Conservation (phyloP, 306 rosid genomes). For the Prunus davidiana region DNA sequence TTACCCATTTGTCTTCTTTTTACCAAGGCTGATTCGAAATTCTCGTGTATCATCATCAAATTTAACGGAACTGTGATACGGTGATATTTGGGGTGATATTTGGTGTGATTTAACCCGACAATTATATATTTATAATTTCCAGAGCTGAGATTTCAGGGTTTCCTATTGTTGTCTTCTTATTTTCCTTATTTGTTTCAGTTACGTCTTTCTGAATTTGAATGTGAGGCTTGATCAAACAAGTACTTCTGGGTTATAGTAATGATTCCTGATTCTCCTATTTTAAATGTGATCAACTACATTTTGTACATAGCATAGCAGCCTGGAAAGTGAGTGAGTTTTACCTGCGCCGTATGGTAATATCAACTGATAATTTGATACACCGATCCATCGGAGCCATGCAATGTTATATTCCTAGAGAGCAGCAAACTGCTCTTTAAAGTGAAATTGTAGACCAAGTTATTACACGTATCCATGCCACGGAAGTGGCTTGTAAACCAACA, state of each 20-base stretch:
- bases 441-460: too few species aligned
- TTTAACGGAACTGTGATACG: neutral
- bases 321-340: too few species aligned
- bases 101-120: neutral
- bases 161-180: neutral
- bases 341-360: too few species aligned
- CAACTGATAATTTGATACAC: too few species aligned
- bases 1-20: neutral
- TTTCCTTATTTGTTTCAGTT: neutral
- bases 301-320: too few species aligned
- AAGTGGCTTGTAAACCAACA: neutral
- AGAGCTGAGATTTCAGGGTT: neutral
- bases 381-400: too few species aligned
- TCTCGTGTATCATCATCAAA: too few species aligned
- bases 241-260: too few species aligned
- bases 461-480: neutral
- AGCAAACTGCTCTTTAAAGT: neutral
- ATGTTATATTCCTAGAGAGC: neutral
- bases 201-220: too few species aligned
- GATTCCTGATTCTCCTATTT: neutral
- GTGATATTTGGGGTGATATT: neutral
- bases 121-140: neutral
- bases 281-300: too few species aligned
- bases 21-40: neutral
- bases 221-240: neutral